Evolutionary conservation across 345 rosid species (phyloP).

Genomic region (Laguncularia racemosa): DNA sequence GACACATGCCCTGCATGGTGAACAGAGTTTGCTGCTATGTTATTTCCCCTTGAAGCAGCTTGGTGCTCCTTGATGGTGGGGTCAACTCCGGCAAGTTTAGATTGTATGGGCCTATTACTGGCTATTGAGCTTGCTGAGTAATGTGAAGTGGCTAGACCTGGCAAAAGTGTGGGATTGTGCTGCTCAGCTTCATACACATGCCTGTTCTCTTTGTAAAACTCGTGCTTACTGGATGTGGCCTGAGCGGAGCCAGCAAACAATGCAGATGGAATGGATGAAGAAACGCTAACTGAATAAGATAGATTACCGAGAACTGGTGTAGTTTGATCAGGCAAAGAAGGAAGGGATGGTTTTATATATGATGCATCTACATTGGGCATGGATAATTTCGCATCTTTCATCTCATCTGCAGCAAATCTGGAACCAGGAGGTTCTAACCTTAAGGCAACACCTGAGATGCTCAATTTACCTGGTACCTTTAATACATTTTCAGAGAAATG

Average conservation of each 20-base stretch:
- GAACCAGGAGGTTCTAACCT: constrained; percentile 54
- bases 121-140: constrained; percentile 25
- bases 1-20: constrained; percentile 10
- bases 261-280: constrained; percentile 22
- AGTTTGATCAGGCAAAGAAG: constrained; percentile 25
- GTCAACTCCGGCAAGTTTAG: constrained; percentile 27
- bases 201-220: constrained; percentile 32
- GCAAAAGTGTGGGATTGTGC: constrained; percentile 4
- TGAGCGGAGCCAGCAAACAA: constrained; percentile 13
- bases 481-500: constrained; percentile 89
- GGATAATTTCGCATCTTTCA: constrained; percentile 24
- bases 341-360: constrained; percentile 26
- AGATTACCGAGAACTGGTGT: constrained; percentile 22
- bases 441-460: constrained; percentile 89
- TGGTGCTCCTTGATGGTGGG: constrained; percentile 24
- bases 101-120: constrained; percentile 25
- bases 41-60: constrained; percentile 22
- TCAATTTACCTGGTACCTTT: constrained; percentile 85
- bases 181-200: constrained; percentile 29
- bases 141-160: constrained; percentile 5
- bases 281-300: constrained; percentile 22
- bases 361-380: constrained; percentile 36
- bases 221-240: constrained; percentile 18
- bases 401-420: constrained; percentile 37
- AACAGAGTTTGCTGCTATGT: constrained; percentile 20